Percentiles rank a stretch among this genome's conserved stretches.
These are phyloP conservation scores for Cladosporium sp. DNA, from an alignment of 2,329 filamentous ascomycete species.

Conservation along the genomic window DNA sequence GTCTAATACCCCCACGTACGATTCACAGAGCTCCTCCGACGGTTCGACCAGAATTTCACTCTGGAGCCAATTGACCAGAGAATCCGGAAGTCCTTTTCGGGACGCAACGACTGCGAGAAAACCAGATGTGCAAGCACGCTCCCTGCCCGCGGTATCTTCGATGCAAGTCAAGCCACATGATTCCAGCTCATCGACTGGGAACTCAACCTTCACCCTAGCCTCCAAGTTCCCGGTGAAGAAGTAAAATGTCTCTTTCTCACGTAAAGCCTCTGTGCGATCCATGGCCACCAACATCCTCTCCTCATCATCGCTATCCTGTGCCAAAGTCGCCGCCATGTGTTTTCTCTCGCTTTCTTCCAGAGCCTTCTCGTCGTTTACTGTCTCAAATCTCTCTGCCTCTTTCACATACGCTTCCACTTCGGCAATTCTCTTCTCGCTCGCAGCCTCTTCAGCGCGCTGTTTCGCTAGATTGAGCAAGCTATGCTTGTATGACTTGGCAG, in stretches of 20 bases:
- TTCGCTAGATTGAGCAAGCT: conserved; percentile 27
- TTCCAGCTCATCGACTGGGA: not conserved
- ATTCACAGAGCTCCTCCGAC: conserved; percentile 34
- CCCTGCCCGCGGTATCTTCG: conserved; percentile 28
- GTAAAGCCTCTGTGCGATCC: conserved; percentile 56
- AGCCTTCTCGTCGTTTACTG: conserved; percentile 15
- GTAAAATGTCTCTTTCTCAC: conserved; percentile 50
- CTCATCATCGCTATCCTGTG: conserved; percentile 37
- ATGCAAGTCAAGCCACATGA: conserved; percentile 16
- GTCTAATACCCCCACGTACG: conserved; percentile 29
- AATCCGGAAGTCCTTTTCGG: conserved; percentile 33
- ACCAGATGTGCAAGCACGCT: conserved; percentile 40
- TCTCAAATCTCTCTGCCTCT: conserved; percentile 14
- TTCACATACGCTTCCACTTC: conserved; percentile 20
- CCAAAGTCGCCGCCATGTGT: conserved; percentile 39
- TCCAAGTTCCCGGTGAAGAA: conserved; percentile 46
- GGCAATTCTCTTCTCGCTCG: conserved; percentile 22
- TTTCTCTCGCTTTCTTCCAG: conserved; percentile 14
- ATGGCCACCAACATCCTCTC: conserved; percentile 55
- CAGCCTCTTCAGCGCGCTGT: conserved; percentile 22
- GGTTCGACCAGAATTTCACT: conserved; percentile 30
- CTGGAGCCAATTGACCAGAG: conserved; percentile 41
- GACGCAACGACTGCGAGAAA: conserved; percentile 38
- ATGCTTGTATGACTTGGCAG: conserved; percentile 24
- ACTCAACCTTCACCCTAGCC: not conserved